Evolutionary conservation across 116 monocot species (phyloP).

Genomic region (Trichopus zeylanicus): DNA sequence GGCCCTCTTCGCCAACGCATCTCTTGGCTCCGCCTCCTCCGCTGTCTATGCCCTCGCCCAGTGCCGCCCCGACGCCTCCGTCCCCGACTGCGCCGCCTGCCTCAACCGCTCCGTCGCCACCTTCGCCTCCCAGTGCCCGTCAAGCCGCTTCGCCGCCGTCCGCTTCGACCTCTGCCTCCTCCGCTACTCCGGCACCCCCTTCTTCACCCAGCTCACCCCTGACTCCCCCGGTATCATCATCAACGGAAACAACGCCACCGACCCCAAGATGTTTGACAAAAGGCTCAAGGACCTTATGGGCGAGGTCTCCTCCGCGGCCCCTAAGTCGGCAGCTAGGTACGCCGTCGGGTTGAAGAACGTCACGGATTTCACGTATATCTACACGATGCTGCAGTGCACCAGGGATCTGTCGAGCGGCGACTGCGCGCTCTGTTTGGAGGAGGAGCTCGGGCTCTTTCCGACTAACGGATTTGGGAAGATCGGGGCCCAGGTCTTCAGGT

Average conservation of each 20-base stretch:
- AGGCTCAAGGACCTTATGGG: background rate
- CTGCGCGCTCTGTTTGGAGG: background rate
- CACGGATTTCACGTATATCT: background rate
- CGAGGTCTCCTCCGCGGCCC: background rate
- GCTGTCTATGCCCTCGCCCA: background rate
- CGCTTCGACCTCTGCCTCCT: background rate
- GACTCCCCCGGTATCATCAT: background rate
- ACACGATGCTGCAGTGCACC: background rate
- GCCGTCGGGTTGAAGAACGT: background rate
- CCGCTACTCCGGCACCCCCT: constrained; percentile 7
- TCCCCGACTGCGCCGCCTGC: background rate
- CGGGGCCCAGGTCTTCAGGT: background rate
- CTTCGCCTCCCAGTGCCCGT: background rate
- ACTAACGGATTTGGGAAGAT: background rate
- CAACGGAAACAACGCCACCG: background rate
- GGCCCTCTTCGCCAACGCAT: background rate
- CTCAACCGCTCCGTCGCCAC: background rate
- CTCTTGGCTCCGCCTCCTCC: background rate
- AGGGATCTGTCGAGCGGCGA: background rate
- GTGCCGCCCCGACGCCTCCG: background rate
- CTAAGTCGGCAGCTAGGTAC: background rate
- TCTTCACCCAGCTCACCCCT: background rate
- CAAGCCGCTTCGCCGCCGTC: background rate
- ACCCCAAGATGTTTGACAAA: background rate
- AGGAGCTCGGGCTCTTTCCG: background rate